Evolutionary conservation across 2,329 filamentous ascomycete species (phyloP).

Genomic region (Xylariales sp.): DNA sequence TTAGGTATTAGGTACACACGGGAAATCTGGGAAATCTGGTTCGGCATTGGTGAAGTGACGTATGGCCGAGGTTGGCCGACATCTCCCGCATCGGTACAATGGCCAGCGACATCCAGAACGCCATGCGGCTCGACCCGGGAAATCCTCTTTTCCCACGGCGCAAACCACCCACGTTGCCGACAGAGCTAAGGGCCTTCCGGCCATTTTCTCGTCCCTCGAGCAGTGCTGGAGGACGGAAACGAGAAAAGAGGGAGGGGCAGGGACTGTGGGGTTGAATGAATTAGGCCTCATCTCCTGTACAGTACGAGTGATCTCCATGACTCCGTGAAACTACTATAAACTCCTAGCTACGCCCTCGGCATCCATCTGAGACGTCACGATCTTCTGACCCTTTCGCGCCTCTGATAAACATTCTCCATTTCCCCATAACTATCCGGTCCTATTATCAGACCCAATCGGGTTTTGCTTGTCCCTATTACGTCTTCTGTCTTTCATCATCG

Average conservation of each 20-base stretch:
- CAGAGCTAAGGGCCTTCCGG: conserved; percentile 31
- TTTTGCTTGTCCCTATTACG: conserved; percentile 24
- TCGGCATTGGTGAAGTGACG: conserved; percentile 40
- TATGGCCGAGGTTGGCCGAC: conserved; percentile 45
- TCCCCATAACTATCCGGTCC: conserved; percentile 18
- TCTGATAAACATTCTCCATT: conserved; percentile 15
- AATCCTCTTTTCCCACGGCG: conserved; percentile 48
- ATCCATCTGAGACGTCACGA: conserved; percentile 37
- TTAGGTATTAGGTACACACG: too few relatives aligned
- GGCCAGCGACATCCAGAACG: conserved; percentile 17
- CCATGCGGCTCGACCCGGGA: conserved; percentile 47
- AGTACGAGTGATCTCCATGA: conserved; percentile 5
- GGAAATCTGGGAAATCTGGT: neutral
- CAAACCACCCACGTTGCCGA: conserved; percentile 34
- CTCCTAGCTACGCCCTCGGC: conserved; percentile 39
- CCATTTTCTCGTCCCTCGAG: neutral
- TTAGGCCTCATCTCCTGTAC: neutral
- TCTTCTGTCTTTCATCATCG: conserved; percentile 28
- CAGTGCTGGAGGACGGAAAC: neutral
- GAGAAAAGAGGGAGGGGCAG: conserved; percentile 1
- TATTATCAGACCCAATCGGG: conserved; percentile 23
- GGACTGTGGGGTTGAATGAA: conserved; percentile 19
- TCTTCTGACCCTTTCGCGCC: conserved; percentile 13
- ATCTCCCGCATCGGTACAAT: conserved; percentile 48
- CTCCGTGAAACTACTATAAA: conserved; percentile 33